Conservation (phyloP, 1,284 basidiomycete species). For the Lentinula novae-zelandiae region DNA sequence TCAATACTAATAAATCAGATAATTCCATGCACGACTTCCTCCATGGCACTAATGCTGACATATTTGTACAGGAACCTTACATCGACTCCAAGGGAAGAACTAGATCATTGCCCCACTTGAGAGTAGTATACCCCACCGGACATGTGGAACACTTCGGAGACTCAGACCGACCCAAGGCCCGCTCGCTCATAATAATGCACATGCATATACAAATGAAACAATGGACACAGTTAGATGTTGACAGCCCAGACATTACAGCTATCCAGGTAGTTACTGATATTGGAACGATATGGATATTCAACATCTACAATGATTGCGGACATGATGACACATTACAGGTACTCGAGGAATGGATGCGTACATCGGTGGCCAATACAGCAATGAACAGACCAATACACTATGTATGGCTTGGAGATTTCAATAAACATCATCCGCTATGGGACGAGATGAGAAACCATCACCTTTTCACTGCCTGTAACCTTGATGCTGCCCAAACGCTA, state of each 20-base stretch:
- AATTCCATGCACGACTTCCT: neutral
- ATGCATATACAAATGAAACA: neutral
- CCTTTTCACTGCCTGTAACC: slow-evolving; percentile 26
- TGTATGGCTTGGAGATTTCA: slow-evolving; percentile 38
- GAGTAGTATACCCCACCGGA: neutral
- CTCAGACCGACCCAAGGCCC: neutral
- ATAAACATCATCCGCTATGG: too few relatives aligned
- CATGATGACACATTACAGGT: neutral
- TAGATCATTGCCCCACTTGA: neutral
- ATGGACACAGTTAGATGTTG: neutral
- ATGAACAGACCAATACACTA: neutral
- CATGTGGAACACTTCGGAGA: neutral
- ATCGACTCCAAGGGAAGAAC: neutral
- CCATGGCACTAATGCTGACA: neutral
- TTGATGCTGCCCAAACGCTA: slow-evolving; percentile 10
- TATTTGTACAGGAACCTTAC: neutral
- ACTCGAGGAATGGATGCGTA: neutral
- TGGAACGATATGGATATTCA: slow-evolving; percentile 22
- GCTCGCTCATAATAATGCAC: neutral
- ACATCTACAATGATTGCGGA: slow-evolving; percentile 22
- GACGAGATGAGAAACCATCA: slow-evolving; percentile 33
- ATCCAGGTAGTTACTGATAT: slow-evolving; percentile 16
- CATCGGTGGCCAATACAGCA: neutral
- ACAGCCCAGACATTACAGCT: slow-evolving; percentile 20
- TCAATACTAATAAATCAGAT: neutral